Conservation (phyloP, 129 eudicot genomes). For the Artemisia argyi region DNA sequence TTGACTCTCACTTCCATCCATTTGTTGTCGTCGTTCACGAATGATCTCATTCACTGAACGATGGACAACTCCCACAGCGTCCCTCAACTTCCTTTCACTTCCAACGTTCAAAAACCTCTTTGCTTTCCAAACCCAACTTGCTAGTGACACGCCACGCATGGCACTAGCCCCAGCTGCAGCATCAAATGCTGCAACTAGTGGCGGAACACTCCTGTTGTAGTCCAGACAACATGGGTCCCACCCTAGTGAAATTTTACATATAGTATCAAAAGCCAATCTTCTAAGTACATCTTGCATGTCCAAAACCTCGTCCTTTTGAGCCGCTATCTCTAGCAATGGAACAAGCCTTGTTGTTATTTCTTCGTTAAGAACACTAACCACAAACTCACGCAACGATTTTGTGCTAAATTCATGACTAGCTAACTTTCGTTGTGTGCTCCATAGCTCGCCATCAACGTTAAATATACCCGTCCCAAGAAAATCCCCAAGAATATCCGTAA, state of each 20-base stretch:
- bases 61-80: conserved; percentile 48
- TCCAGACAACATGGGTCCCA: conserved; percentile 60
- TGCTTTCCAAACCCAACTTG: conserved; percentile 56
- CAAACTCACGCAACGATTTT: conserved; percentile 51
- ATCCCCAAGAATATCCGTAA: conserved; percentile 67
- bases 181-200: conserved; percentile 58
- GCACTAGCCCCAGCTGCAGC: conserved; percentile 67
- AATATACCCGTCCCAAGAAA: conserved; percentile 82
- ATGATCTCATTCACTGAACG: conserved; percentile 42
- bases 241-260: conserved; percentile 70
- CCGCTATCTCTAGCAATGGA: conserved; percentile 52
- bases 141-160: conserved; percentile 50
- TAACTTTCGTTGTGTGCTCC: conserved; percentile 72
- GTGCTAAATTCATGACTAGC: conserved; percentile 74
- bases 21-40: conserved; percentile 19
- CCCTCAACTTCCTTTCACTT: conserved; percentile 48
- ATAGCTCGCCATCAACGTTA: conserved; percentile 69
- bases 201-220: conserved; percentile 26
- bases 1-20: conserved; percentile 6
- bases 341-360: conserved; percentile 48
- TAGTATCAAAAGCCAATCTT: conserved; percentile 70
- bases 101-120: conserved; percentile 58
- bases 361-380: conserved; percentile 51
- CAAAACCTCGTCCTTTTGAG: conserved; percentile 27
- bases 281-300: conserved; percentile 81